These are phyloP conservation scores for Metarhizium sp. DNA, from an alignment of 2,329 filamentous ascomycete species.

Conservation along the genomic window DNA sequence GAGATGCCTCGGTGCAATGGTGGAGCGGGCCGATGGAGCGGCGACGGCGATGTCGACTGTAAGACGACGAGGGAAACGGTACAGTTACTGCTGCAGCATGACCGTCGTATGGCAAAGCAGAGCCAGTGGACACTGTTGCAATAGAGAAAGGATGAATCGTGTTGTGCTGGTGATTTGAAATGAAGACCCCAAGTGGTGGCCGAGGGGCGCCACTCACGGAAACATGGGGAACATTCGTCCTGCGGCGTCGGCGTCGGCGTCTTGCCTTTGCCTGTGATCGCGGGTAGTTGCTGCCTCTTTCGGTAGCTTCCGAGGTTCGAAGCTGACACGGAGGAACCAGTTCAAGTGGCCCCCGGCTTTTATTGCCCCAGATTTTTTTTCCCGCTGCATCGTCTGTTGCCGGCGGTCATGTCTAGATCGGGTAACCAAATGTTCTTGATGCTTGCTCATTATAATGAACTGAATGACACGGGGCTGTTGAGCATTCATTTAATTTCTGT, in stretches of 20 bases:
- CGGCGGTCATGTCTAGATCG: too few relatives aligned
- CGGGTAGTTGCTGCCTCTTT: background rate
- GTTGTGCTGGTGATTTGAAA: background rate
- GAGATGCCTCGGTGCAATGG: constrained; percentile 4
- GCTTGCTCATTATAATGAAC: too few relatives aligned
- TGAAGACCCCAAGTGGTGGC: background rate
- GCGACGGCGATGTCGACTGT: background rate
- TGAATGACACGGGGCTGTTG: too few relatives aligned
- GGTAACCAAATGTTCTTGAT: too few relatives aligned
- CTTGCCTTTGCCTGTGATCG: constrained; percentile 1
- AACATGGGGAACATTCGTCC: background rate
- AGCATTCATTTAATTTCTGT: too few relatives aligned
- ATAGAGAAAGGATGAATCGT: too few relatives aligned
- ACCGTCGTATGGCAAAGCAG: background rate
- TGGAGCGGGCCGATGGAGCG: background rate
- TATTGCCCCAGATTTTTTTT: background rate
- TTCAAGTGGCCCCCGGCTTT: background rate
- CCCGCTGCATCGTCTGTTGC: too few relatives aligned
- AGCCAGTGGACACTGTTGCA: background rate
- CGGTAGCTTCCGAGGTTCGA: background rate
- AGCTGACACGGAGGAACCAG: background rate
- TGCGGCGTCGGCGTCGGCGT: background rate
- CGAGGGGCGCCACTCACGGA: background rate
- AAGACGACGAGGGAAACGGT: background rate
- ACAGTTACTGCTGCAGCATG: background rate